Evolutionary conservation across 495 filamentous ascomycete species (phyloP).

Genomic region (Achaetomiella virescens): DNA sequence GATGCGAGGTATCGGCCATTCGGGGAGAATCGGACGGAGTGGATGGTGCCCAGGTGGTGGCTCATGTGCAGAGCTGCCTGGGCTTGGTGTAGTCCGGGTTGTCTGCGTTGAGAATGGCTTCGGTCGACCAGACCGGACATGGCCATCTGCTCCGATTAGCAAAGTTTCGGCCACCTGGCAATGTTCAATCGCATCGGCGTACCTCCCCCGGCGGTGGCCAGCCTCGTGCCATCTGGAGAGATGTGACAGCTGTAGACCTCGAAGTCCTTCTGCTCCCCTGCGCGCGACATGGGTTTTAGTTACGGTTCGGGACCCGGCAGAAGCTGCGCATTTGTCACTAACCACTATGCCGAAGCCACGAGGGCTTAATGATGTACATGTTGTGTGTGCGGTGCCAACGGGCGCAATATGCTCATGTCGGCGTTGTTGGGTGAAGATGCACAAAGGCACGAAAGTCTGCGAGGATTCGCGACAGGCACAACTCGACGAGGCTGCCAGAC

Average conservation of each 20-base stretch:
- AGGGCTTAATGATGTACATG: constrained; percentile 88
- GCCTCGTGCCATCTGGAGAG: constrained; percentile 82
- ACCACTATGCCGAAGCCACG: constrained; percentile 91
- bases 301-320: constrained; percentile 3
- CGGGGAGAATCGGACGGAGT: constrained; percentile 90
- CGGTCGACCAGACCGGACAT: constrained; percentile 97
- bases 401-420: constrained; percentile 27
- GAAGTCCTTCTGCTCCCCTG: constrained; percentile 92
- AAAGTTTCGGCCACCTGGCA: background rate
- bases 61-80: constrained; percentile 95
- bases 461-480: background rate
- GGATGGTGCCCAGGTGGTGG: constrained; percentile 95
- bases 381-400: constrained; percentile 14
- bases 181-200: background rate
- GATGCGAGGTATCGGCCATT: constrained; percentile 92
- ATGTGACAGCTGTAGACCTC: constrained; percentile 97
- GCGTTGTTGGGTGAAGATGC: constrained; percentile 6
- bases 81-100: constrained; percentile 67
- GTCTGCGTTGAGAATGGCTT: constrained; percentile 76
- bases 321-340: constrained; percentile 22
- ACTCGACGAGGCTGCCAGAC: background rate
- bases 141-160: constrained; percentile 57
- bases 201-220: constrained; percentile 94
- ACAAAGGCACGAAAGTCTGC: background rate
- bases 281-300: constrained; percentile 12